Evolutionary conservation across 352 stramenopile species (phyloP).

Genomic region (Pythium utonaiense): DNA sequence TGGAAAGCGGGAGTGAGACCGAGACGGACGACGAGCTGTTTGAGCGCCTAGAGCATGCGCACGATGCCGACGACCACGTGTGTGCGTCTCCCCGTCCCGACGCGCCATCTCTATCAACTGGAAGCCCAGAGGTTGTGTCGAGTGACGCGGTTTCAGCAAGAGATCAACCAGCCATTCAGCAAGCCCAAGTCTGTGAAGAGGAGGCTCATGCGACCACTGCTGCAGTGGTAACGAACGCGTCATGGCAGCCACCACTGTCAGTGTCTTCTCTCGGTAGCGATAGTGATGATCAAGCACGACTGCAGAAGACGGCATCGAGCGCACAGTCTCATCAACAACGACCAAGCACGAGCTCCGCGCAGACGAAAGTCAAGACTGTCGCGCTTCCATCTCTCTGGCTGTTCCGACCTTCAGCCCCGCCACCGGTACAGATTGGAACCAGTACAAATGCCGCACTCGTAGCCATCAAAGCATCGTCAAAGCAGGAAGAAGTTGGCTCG

Average conservation of each 20-base stretch:
- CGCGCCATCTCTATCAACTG: background rate
- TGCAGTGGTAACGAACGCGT: too few relatives aligned
- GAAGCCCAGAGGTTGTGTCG: background rate
- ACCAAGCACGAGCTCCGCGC: background rate
- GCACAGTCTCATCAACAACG: too few relatives aligned
- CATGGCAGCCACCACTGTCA: too few relatives aligned
- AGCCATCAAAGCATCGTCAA: background rate
- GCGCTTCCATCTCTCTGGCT: background rate
- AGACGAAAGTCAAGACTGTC: background rate
- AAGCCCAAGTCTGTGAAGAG: too few relatives aligned
- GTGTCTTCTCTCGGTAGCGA: too few relatives aligned
- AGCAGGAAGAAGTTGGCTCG: background rate
- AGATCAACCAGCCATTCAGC: too few relatives aligned
- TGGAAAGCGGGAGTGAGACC: slow-evolving; percentile 13
- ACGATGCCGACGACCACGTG: background rate
- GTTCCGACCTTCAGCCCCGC: background rate
- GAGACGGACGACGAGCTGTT: slow-evolving; percentile 21
- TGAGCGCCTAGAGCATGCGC: background rate
- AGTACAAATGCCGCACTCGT: background rate
- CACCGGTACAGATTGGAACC: background rate
- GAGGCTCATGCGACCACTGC: too few relatives aligned
- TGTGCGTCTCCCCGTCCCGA: background rate
- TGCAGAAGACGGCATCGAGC: background rate
- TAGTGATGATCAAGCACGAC: slow-evolving; percentile 9
- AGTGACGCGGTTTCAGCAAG: background rate